Conservation (phyloP, 169 alveolate species). For the Theileria annulata region DNA sequence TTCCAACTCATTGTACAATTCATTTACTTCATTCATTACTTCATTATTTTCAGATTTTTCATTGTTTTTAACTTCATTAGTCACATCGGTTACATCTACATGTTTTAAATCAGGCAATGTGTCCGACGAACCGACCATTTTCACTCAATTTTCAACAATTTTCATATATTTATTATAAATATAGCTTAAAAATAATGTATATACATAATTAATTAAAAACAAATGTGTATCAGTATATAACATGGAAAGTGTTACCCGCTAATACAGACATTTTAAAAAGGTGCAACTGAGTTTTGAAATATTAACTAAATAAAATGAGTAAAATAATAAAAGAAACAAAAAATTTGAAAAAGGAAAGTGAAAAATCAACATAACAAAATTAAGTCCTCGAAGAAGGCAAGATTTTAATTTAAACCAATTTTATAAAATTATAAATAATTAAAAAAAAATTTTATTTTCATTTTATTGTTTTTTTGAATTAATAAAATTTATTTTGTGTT, state of each 20-base stretch:
- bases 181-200: neutral
- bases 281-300: neutral
- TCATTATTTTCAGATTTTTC: neutral
- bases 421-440: too few relatives aligned
- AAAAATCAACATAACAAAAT: neutral
- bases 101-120: neutral
- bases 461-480: too few relatives aligned
- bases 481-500: neutral
- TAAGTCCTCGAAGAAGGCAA: neutral
- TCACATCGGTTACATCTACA: neutral
- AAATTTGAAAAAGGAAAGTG: neutral
- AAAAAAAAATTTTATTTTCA: too few relatives aligned
- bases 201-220: neutral
- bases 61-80: neutral
- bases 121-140: neutral
- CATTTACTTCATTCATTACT: neutral
- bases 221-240: neutral
- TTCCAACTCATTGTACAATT: neutral
- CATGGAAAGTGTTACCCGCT: neutral
- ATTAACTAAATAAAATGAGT: neutral
- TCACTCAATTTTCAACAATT: neutral
- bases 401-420: neutral
- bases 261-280: neutral
- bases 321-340: neutral
- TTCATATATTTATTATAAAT: too few relatives aligned